Evolutionary conservation across 75 land plant genomes (phyloP).

Genomic region (Pinus albicaulis): DNA sequence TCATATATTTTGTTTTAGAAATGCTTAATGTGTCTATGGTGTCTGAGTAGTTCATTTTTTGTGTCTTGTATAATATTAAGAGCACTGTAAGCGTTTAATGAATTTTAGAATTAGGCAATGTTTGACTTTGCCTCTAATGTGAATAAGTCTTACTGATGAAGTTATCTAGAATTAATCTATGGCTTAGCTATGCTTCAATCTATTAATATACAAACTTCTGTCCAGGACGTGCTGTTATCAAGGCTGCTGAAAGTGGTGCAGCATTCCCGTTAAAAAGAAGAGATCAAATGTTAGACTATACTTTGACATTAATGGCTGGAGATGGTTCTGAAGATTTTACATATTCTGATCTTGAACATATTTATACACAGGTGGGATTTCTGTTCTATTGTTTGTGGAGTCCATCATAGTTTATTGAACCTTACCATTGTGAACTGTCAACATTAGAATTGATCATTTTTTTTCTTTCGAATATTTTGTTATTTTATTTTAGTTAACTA

Average conservation of each 20-base stretch:
- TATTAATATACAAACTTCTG: neutral
- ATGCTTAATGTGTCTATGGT: neutral
- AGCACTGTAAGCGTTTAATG: neutral
- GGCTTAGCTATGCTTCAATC: conserved; percentile 1
- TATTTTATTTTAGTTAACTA: neutral
- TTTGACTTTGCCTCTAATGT: neutral
- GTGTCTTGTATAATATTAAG: neutral
- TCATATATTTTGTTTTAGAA: neutral
- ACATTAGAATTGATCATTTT: neutral
- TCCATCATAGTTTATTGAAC: neutral
- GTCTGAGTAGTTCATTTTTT: neutral
- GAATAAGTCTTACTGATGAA: neutral
- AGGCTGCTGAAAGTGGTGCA: conserved; percentile 84
- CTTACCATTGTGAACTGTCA: neutral
- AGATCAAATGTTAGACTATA: conserved; percentile 80
- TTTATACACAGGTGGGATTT: conserved; percentile 77
- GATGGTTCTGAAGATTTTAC: conserved; percentile 61
- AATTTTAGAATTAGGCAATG: neutral
- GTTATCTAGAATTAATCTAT: neutral
- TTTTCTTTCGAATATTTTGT: neutral
- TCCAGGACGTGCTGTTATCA: conserved; percentile 90
- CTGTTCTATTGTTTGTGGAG: neutral
- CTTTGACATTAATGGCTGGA: conserved; percentile 84
- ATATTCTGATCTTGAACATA: conserved; percentile 59
- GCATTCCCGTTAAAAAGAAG: conserved; percentile 91